Evolutionary conservation across 371 early-diverging fungal species (phyloP).

Genomic region (Mucor piriformis): DNA sequence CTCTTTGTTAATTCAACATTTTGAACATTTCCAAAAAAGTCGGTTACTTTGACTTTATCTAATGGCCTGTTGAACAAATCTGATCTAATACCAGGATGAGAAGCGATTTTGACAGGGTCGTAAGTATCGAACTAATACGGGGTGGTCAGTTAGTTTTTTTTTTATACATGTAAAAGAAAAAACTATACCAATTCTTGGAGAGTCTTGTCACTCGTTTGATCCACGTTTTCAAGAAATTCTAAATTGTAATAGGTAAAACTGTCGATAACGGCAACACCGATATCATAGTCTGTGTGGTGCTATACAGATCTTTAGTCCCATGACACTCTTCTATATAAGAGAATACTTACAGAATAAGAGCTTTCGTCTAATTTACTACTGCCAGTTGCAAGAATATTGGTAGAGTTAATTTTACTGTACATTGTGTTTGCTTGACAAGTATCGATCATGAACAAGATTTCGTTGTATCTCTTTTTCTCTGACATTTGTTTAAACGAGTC

Average conservation of each 20-base stretch:
- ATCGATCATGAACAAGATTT: slow-evolving; percentile 95
- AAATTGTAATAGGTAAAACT: slow-evolving; percentile 93
- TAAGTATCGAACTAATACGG: slow-evolving; percentile 74
- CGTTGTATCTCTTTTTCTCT: slow-evolving; percentile 93
- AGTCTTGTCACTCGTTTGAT: slow-evolving; percentile 76
- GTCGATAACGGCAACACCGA: slow-evolving; percentile 97
- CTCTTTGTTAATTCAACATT: slow-evolving; percentile 77
- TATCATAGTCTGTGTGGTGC: slow-evolving; percentile 87
- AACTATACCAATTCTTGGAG: slow-evolving; percentile 78
- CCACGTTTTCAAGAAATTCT: slow-evolving; percentile 85
- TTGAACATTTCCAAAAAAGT: slow-evolving; percentile 95
- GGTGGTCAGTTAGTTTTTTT: neutral
- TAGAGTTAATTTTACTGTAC: slow-evolving; percentile 88
- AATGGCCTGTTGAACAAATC: slow-evolving; percentile 81
- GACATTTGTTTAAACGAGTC: slow-evolving; percentile 96
- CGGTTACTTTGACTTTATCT: slow-evolving; percentile 81
- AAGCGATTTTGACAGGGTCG: slow-evolving; percentile 70
- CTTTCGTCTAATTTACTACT: slow-evolving; percentile 85
- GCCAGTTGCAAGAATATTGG: slow-evolving; percentile 90
- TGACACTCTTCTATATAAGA: neutral
- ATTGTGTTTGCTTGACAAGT: slow-evolving; percentile 98
- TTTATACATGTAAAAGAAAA: too few species aligned
- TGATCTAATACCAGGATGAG: slow-evolving; percentile 81
- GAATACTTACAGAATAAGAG: slow-evolving; percentile 82
- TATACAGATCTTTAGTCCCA: slow-evolving; percentile 15